Percentiles rank a stretch among this genome's conserved stretches.
These are phyloP conservation scores for Annulohypoxylon bovei DNA, from an alignment of 495 filamentous ascomycete species.

Conservation along the genomic window DNA sequence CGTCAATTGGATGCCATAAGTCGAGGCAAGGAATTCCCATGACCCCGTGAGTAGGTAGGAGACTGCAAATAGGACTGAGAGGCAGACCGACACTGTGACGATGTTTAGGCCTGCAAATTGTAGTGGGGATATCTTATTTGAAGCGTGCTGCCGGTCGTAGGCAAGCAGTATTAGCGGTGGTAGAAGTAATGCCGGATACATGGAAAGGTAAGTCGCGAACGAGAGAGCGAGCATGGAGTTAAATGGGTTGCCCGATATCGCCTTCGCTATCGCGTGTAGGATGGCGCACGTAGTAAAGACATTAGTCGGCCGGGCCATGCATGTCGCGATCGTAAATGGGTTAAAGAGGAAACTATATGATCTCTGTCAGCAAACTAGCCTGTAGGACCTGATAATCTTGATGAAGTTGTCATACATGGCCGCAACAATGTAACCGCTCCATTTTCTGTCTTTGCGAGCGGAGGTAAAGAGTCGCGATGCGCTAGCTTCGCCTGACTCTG, in stretches of 20 bases:
- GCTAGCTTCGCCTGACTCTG: constrained; percentile 80
- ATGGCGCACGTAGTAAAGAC: constrained; percentile 92
- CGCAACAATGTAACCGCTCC: constrained; percentile 79
- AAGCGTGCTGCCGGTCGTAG: constrained; percentile 70
- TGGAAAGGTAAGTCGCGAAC: constrained; percentile 87
- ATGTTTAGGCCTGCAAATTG: constrained; percentile 65
- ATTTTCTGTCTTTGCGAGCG: constrained; percentile 77
- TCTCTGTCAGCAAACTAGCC: constrained; percentile 18
- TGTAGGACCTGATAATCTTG: not conserved
- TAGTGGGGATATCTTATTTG: constrained; percentile 44
- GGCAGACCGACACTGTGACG: constrained; percentile 56
- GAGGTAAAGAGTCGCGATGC: constrained; percentile 79
- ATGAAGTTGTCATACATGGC: constrained; percentile 69
- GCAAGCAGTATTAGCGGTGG: constrained; percentile 83
- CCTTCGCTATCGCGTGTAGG: constrained; percentile 83
- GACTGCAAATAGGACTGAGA: constrained; percentile 68
- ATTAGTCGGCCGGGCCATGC: constrained; percentile 88
- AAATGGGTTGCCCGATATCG: constrained; percentile 75
- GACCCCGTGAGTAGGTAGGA: constrained; percentile 83
- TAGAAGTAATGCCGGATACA: constrained; percentile 89
- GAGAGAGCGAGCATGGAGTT: constrained; percentile 87
- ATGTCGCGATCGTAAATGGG: constrained; percentile 92
- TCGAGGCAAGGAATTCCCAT: constrained; percentile 85
- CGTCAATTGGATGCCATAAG: constrained; percentile 90
- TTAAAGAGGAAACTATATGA: constrained; percentile 83